Evolutionary conservation across 1,284 basidiomycete genomes (phyloP).

Genomic region (Tausonia pullulans): DNA sequence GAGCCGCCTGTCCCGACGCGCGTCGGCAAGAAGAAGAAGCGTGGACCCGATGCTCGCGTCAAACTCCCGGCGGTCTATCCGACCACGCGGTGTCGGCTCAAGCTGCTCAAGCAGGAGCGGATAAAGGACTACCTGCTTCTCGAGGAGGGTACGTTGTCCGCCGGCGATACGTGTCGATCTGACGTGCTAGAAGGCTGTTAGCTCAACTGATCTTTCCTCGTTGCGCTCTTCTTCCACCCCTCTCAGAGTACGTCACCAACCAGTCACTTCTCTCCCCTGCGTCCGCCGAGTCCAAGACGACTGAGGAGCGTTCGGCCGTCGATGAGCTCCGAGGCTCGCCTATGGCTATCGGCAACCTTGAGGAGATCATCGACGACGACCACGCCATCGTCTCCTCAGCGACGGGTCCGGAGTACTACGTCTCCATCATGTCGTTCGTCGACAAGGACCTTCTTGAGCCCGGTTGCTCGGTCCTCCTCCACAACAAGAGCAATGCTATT

Average conservation of each 20-base stretch:
- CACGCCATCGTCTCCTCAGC: constrained; percentile 95
- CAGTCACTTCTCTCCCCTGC: constrained; percentile 82
- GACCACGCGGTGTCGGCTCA: constrained; percentile 88
- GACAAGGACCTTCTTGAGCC: constrained; percentile 98
- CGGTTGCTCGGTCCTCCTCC: constrained; percentile 86
- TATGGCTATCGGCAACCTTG: constrained; percentile 93
- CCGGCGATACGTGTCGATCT: neutral
- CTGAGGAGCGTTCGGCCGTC: constrained; percentile 85
- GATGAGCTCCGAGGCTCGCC: constrained; percentile 92
- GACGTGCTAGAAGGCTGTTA: neutral
- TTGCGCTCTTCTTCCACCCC: neutral
- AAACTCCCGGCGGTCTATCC: constrained; percentile 91
- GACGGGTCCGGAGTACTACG: constrained; percentile 94
- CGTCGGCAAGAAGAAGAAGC: constrained; percentile 86
- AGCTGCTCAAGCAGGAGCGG: constrained; percentile 89
- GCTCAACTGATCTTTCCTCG: neutral
- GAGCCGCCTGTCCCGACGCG: constrained; percentile 96
- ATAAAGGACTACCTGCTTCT: constrained; percentile 97
- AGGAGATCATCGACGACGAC: constrained; percentile 99
- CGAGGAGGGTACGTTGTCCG: constrained; percentile 50
- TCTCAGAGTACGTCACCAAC: constrained; percentile 78
- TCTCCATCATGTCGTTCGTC: constrained; percentile 96
- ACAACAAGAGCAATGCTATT: constrained; percentile 92
- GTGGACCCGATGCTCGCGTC: constrained; percentile 79
- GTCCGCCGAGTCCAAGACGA: constrained; percentile 83